phyloP scores from a whole-genome alignment of 768 basidiomycete species.

The Bullera alba region DNA sequence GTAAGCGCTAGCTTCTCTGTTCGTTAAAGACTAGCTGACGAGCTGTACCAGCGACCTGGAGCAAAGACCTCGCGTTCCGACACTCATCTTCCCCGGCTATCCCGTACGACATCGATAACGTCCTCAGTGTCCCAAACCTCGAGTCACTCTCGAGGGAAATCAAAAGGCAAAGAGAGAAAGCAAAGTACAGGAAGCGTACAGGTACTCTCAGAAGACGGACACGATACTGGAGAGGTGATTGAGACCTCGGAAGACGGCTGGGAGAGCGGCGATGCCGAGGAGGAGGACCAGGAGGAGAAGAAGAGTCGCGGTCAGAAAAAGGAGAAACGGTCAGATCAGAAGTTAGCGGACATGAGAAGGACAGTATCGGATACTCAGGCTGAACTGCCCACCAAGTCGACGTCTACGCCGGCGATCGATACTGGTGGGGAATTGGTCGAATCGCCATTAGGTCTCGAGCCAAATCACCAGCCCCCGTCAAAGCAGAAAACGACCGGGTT shows the following conservation, averaged over 20 bases:
- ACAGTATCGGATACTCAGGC: constrained; percentile 28
- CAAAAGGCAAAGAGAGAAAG: constrained; percentile 7
- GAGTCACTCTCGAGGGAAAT: constrained; percentile 5
- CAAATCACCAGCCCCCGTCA: background rate
- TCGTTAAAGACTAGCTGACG: background rate
- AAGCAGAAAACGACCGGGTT: constrained; percentile 23
- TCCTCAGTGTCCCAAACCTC: constrained; percentile 15
- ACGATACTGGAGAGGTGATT: constrained; percentile 1
- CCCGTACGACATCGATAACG: constrained; percentile 23
- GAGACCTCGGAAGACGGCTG: background rate
- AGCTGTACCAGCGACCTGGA: constrained; percentile 23
- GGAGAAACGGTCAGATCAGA: background rate
- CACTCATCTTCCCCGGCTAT: constrained; percentile 29
- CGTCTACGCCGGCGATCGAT: background rate
- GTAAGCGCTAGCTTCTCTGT: constrained; percentile 7
- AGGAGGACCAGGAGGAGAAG: constrained; percentile 36
- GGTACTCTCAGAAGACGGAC: constrained; percentile 10
- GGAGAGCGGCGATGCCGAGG: constrained; percentile 11
- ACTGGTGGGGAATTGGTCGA: too few relatives aligned
- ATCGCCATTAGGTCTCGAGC: constrained; percentile 1
- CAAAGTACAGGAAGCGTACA: constrained; percentile 13
- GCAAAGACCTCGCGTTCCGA: constrained; percentile 29
- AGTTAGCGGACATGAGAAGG: constrained; percentile 17
- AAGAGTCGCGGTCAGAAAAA: constrained; percentile 16
- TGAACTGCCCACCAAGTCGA: background rate